Evolutionary conservation across 805 yeast genomes (phyloP).

Genomic region (Vanderwaltozyma yarrowii): DNA sequence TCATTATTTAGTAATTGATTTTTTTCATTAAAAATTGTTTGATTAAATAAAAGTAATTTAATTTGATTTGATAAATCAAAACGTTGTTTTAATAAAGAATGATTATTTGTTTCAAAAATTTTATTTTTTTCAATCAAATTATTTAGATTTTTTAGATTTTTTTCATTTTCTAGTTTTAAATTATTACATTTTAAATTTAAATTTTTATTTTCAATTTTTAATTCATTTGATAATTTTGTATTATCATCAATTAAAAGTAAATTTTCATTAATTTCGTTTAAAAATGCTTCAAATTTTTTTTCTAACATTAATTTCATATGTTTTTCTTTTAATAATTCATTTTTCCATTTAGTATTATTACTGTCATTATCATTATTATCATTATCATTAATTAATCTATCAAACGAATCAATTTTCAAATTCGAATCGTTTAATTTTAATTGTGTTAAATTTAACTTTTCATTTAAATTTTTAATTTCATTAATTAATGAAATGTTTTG

Average conservation of each 20-base stretch:
- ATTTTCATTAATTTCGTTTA: neutral
- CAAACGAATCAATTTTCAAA: neutral
- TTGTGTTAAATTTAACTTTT: neutral
- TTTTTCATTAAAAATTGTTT: conserved; percentile 35
- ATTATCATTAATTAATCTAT: neutral
- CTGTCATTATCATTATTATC: neutral
- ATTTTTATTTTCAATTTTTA: neutral
- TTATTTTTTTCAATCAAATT: neutral
- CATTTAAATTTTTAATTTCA: neutral
- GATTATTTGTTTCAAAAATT: conserved; percentile 27
- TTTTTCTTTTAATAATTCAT: conserved; percentile 1
- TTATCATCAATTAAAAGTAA: neutral
- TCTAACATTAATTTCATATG: neutral
- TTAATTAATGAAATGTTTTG: neutral
- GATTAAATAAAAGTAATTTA: conserved; percentile 42
- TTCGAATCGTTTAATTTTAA: neutral
- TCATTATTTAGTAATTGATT: conserved; percentile 39
- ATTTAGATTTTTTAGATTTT: conserved; percentile 16
- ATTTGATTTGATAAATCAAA: conserved; percentile 73
- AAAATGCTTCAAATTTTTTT: conserved; percentile 1
- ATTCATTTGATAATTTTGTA: neutral
- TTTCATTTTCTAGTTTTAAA: conserved; percentile 9
- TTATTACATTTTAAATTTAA: no score
- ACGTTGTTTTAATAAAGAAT: conserved; percentile 42
- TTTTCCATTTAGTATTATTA: conserved; percentile 1